Conservation (phyloP, 2,329 filamentous ascomycete genomes). For the Knufia petricola region DNA sequence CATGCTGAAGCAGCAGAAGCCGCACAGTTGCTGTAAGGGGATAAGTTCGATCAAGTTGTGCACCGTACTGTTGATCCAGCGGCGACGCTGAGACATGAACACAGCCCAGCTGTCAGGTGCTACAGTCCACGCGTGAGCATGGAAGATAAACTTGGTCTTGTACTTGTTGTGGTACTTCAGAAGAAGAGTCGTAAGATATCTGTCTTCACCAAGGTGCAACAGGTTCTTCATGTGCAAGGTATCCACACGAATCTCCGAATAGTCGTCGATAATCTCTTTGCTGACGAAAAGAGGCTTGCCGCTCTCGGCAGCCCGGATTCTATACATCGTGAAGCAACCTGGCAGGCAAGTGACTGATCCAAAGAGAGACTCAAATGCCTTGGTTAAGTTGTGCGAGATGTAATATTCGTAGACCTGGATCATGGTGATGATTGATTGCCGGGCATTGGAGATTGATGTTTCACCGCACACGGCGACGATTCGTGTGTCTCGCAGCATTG, state of each 20-base stretch:
- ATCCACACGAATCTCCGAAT: conserved; percentile 88
- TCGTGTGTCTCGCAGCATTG: conserved; percentile 83
- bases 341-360: conserved; percentile 95
- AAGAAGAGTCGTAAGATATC: conserved; percentile 88
- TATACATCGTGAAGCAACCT: conserved; percentile 99
- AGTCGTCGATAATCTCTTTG: conserved; percentile 76
- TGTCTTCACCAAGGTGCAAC: conserved; percentile 92
- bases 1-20: conserved; percentile 99
- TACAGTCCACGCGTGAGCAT: conserved; percentile 91
- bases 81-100: conserved; percentile 94
- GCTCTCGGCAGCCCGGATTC: conserved; percentile 84
- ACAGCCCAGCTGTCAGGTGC: conserved; percentile 89
- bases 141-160: conserved; percentile 96
- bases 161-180: conserved; percentile 87
- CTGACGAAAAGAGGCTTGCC: conserved; percentile 96
- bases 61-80: conserved; percentile 99
- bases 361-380: conserved; percentile 95
- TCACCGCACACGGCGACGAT: conserved; percentile 94
- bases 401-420: conserved; percentile 99
- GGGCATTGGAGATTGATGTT: conserved; percentile 85
- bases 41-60: conserved; percentile 96
- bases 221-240: conserved; percentile 99
- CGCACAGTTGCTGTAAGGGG: conserved; percentile 84
- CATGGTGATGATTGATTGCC: conserved; percentile 91
- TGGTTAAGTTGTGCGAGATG: conserved; percentile 93